Percentiles rank a stretch among this genome's conserved stretches.
These are phyloP conservation scores for Dentipellis fragilis DNA, from an alignment of 768 basidiomycete genomes.

Conservation along the genomic window DNA sequence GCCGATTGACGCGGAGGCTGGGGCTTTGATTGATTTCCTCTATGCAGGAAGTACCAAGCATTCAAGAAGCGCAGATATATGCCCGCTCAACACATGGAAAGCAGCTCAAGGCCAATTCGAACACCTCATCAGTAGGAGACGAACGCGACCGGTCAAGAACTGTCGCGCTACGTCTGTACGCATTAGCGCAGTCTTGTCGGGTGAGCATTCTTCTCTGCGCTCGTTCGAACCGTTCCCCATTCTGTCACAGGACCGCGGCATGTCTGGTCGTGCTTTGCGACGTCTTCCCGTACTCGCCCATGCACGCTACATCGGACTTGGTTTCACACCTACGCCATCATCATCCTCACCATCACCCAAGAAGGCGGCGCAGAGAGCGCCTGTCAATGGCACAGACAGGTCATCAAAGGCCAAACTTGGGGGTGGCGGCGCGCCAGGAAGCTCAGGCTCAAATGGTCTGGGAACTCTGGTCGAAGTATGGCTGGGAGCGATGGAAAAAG, in stretches of 20 bases:
- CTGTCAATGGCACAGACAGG: slow-evolving; percentile 1
- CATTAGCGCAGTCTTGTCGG: slow-evolving; percentile 68
- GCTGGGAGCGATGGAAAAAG: slow-evolving; percentile 79
- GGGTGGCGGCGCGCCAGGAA: background rate
- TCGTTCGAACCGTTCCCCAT: background rate
- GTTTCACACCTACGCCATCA: background rate
- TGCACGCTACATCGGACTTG: slow-evolving; percentile 61
- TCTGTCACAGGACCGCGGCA: slow-evolving; percentile 45
- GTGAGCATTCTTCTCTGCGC: slow-evolving; percentile 32
- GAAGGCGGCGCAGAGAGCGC: background rate
- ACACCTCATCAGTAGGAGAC: slow-evolving; percentile 16
- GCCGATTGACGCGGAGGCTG: background rate
- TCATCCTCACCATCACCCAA: slow-evolving; percentile 4
- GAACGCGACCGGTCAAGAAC: slow-evolving; percentile 38
- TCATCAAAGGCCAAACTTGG: background rate
- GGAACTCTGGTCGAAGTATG: slow-evolving; percentile 51
- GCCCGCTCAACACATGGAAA: slow-evolving; percentile 21
- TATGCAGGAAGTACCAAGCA: slow-evolving; percentile 48
- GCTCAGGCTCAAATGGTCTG: slow-evolving; percentile 10
- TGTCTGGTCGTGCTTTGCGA: slow-evolving; percentile 88
- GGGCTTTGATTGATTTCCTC: background rate
- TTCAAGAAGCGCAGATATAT: slow-evolving; percentile 51
- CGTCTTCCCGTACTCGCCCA: slow-evolving; percentile 92
- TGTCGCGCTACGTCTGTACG: slow-evolving; percentile 48
- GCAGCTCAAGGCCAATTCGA: slow-evolving; percentile 14